Evolutionary conservation across 768 basidiomycete genomes (phyloP).

Genomic region (Suillus occidentalis): DNA sequence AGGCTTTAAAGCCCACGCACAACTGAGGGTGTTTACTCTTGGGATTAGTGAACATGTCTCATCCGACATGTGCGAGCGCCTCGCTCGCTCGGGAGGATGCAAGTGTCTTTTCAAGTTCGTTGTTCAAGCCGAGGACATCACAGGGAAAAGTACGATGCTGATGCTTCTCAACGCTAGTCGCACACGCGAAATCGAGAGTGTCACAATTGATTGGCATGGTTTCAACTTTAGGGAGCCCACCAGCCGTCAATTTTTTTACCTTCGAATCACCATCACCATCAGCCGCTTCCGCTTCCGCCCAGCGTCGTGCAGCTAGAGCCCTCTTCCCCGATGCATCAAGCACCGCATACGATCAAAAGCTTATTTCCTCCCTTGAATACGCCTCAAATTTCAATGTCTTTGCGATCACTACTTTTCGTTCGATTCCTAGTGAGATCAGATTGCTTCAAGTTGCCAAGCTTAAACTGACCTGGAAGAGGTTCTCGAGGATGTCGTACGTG

Average conservation of each 20-base stretch:
- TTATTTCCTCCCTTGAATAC: constrained; percentile 32
- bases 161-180: constrained; percentile 45
- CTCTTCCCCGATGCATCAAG: constrained; percentile 34
- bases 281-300: constrained; percentile 12
- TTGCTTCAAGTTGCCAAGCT: constrained; percentile 29
- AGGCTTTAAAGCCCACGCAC: constrained; percentile 27
- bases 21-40: constrained; percentile 54
- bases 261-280: constrained; percentile 14
- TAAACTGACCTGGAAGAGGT: constrained; percentile 23
- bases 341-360: constrained; percentile 28
- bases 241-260: constrained; percentile 2
- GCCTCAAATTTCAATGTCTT: constrained; percentile 38
- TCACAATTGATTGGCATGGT: constrained; percentile 49
- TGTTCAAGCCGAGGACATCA: constrained; percentile 44
- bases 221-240: constrained; percentile 14
- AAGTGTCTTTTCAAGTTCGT: constrained; percentile 49
- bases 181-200: constrained; percentile 43
- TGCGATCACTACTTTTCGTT: constrained; percentile 26
- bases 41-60: constrained; percentile 56
- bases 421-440: constrained; percentile 27
- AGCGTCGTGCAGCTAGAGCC: constrained; percentile 30
- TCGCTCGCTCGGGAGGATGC: constrained; percentile 58
- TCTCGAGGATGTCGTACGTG: constrained; percentile 22
- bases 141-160: constrained; percentile 48
- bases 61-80: constrained; percentile 49